Percentiles rank a stretch among this genome's conserved stretches.
These are phyloP conservation scores for Blastocystis sp. DNA, from an alignment of 352 stramenopile genomes.

Conservation along the genomic window DNA sequence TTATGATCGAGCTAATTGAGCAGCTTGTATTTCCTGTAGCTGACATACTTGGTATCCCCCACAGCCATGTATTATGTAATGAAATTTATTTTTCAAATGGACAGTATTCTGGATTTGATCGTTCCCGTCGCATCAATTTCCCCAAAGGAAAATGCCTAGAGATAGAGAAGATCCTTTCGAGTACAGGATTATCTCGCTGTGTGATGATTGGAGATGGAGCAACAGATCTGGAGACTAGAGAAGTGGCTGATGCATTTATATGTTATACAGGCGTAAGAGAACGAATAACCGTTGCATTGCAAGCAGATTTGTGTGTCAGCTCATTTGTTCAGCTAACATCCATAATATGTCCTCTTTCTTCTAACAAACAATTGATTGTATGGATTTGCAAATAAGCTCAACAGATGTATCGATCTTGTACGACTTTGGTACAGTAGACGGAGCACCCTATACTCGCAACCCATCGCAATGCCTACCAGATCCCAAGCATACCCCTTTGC, in stretches of 20 bases:
- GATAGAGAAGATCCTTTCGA: background rate
- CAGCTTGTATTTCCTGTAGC: constrained; percentile 7
- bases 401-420: constrained; percentile 13
- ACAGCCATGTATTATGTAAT: constrained; percentile 41
- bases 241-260: constrained; percentile 40
- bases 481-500: constrained; percentile 46
- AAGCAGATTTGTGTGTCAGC: background rate
- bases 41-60: background rate
- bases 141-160: background rate
- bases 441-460: background rate
- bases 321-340: background rate
- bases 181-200: background rate
- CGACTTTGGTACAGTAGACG: background rate
- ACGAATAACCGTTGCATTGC: background rate
- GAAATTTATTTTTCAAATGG: constrained; percentile 38
- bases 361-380: constrained; percentile 7
- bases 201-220: constrained; percentile 58
- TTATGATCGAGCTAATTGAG: background rate
- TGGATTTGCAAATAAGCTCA: background rate
- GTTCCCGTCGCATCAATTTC: background rate
- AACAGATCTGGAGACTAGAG: constrained; percentile 37
- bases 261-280: constrained; percentile 10
- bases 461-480: background rate
- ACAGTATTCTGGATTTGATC: constrained; percentile 7
- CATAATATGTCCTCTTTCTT: background rate